Conservation (phyloP, 225 moss, liverwort and hornwort species). For the Pleurozium schreberi region DNA sequence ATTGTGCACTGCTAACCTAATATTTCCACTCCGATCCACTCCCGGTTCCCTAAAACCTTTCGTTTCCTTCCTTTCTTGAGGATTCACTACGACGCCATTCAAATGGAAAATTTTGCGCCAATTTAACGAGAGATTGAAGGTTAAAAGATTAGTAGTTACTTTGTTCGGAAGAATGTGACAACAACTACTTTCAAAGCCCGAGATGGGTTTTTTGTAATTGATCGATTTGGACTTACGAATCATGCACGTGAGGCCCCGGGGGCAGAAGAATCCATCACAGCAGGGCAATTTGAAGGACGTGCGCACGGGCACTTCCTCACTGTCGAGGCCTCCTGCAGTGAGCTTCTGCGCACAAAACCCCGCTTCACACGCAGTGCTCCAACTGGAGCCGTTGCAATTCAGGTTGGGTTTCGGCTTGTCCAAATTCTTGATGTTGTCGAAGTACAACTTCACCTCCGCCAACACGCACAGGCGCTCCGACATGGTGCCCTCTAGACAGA, state of each 20-base stretch:
- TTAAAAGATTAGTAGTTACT: too few relatives aligned
- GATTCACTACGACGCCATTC: too few relatives aligned
- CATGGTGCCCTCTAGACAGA: constrained; percentile 26
- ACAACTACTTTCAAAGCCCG: background rate
- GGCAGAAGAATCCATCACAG: constrained; percentile 85
- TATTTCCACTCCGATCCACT: background rate
- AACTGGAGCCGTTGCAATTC: constrained; percentile 51
- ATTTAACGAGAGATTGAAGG: background rate
- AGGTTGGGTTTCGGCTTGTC: constrained; percentile 30
- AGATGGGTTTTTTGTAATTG: background rate
- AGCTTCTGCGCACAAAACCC: constrained; percentile 47
- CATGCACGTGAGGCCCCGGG: constrained; percentile 89
- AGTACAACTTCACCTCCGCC: constrained; percentile 48
- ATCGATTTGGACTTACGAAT: constrained; percentile 46
- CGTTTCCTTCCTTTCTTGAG: background rate
- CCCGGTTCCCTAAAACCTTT: background rate
- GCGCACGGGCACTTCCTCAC: constrained; percentile 34
- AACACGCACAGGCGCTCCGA: constrained; percentile 33
- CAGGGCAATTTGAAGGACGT: constrained; percentile 6
- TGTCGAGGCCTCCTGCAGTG: background rate
- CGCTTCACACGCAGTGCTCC: constrained; percentile 48
- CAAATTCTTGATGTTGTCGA: constrained; percentile 17
- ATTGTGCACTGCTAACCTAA: too few relatives aligned
- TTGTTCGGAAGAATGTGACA: background rate
- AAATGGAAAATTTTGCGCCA: background rate